phyloP scores from a whole-genome alignment of 768 basidiomycete genomes.

The Tulasnella sp. region DNA sequence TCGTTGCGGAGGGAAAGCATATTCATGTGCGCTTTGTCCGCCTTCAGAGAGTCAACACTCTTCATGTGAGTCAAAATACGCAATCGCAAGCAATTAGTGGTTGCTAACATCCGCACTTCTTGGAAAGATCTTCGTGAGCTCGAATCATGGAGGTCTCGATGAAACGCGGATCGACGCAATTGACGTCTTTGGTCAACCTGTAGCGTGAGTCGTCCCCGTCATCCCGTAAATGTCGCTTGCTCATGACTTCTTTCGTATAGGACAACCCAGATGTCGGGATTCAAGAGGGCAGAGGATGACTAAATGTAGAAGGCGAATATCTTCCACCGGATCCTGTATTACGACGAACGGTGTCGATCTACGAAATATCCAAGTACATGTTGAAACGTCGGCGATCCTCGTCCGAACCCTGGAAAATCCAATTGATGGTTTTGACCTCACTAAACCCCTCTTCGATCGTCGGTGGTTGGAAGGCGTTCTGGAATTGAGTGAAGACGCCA shows the following conservation, averaged over 20 bases:
- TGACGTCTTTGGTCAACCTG: slow-evolving; percentile 49
- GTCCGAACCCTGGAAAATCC: slow-evolving; percentile 64
- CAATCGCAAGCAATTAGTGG: too few species aligned
- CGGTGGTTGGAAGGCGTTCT: slow-evolving; percentile 45
- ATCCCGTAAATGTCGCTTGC: not conserved
- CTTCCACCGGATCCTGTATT: not conserved
- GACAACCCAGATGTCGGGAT: slow-evolving; percentile 31
- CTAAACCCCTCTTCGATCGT: slow-evolving; percentile 55
- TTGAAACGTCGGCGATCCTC: slow-evolving; percentile 38
- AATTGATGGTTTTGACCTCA: slow-evolving; percentile 67
- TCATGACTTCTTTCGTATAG: slow-evolving; percentile 19
- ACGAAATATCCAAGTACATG: slow-evolving; percentile 10
- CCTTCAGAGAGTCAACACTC: slow-evolving; percentile 56
- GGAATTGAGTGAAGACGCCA: slow-evolving; percentile 45
- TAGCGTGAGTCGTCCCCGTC: slow-evolving; percentile 37
- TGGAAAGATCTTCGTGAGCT: slow-evolving; percentile 51
- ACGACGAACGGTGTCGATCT: not conserved
- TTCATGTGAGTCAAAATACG: slow-evolving; percentile 52
- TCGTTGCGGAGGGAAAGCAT: slow-evolving; percentile 32
- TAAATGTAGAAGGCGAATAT: not conserved
- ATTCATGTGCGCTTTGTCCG: slow-evolving; percentile 51
- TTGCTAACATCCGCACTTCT: not conserved
- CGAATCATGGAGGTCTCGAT: slow-evolving; percentile 53
- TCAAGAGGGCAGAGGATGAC: slow-evolving; percentile 18
- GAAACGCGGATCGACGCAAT: slow-evolving; percentile 56